A percentile compares a stretch with the other conserved stretches of the same genome.
Evolutionary conservation across 75 land plant species (phyloP).

Genomic region (Pinus taeda): DNA sequence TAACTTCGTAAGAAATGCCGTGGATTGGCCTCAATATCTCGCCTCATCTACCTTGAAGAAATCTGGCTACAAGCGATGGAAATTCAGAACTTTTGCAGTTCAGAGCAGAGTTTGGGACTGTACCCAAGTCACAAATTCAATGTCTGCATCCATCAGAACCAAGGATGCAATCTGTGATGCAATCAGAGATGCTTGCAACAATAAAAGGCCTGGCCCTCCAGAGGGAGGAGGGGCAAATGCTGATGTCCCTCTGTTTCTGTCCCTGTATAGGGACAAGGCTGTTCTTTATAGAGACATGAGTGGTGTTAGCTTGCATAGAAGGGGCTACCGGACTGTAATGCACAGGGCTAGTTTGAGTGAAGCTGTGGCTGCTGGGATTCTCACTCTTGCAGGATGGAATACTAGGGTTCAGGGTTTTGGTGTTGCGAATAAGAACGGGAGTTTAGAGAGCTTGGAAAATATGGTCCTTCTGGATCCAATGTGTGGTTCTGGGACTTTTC

Average conservation of each 20-base stretch:
- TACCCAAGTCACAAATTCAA: conserved; percentile 26
- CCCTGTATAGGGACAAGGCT: conserved; percentile 34
- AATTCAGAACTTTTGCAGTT: conserved; percentile 37
- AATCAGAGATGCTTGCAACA: conserved; percentile 32
- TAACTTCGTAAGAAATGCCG: conserved; percentile 27
- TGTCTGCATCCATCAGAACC: conserved; percentile 35
- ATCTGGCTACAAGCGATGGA: conserved; percentile 5
- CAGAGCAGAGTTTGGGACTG: conserved; percentile 41
- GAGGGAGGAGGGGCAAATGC: conserved; percentile 22
- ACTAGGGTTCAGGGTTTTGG: conserved; percentile 28
- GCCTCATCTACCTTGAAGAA: conserved; percentile 10
- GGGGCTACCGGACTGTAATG: conserved; percentile 45
- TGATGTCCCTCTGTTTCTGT: conserved; percentile 47
- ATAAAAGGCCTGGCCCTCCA: conserved; percentile 38
- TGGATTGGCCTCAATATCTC: conserved; percentile 33
- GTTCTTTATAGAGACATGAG: conserved; percentile 42
- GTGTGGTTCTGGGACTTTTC: conserved; percentile 53
- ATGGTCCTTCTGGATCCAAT: conserved; percentile 44
- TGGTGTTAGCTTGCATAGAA: conserved; percentile 34
- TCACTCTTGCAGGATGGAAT: conserved; percentile 49
- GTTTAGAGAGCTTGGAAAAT: neutral
- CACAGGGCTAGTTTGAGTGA: conserved; percentile 46
- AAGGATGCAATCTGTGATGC: conserved; percentile 54
- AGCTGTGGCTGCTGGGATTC: conserved; percentile 45
- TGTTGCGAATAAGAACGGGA: conserved; percentile 18